Base-by-base conservation (phyloP, 768 basidiomycete species). In the Tricholoma matsutake region DNA sequence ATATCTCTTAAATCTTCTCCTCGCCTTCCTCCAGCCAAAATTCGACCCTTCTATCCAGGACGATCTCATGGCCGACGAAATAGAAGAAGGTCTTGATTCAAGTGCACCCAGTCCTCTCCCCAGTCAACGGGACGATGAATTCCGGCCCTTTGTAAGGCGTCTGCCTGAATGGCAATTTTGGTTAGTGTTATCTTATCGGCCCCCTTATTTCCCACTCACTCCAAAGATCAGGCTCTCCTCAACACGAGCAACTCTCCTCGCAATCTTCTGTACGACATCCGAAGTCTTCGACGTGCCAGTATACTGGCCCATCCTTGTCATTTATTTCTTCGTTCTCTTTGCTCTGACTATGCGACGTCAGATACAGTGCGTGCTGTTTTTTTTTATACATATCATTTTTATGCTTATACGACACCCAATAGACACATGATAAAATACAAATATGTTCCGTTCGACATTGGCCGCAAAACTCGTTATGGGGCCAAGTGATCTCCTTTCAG, bases 341-440 rank as follows among this genome's bases (percentile, higher is more conserved):
- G 85, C 92, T 20, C 79, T 98, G 67, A 98, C 96, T 4, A 96
- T 99, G 94, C 85, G 95, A 63, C 80, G 94, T 63, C 95, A 98
- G 76, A 95, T 98, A 65, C 92, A 94, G 94, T 96, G 72, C 68
- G 94, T 83, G 2, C 54, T 16, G 31, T 45, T 31, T 14, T 20
- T 39, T 6, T 25, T 25, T 25, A 1, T 25, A 6, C 34, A 55
- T 59, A 41, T 69, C 51, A 37, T 45, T 9, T 34, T 37, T 2
- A 13, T 39, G 29, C 55, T 20, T 22, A 61, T 25, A 58, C 37
- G 16, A 8, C 28, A 29, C n/a, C 25, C 39, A 57, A 16, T 69
- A 96, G 94, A 68, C 96, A 99, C 75, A 98, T 98, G 96, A 90
- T 97, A 80, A 97, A 97, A 75, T 98, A 98, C 81, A 94, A 94